Conservation (phyloP, 495 filamentous ascomycete species). For the Saxophila tyrrhenica region DNA sequence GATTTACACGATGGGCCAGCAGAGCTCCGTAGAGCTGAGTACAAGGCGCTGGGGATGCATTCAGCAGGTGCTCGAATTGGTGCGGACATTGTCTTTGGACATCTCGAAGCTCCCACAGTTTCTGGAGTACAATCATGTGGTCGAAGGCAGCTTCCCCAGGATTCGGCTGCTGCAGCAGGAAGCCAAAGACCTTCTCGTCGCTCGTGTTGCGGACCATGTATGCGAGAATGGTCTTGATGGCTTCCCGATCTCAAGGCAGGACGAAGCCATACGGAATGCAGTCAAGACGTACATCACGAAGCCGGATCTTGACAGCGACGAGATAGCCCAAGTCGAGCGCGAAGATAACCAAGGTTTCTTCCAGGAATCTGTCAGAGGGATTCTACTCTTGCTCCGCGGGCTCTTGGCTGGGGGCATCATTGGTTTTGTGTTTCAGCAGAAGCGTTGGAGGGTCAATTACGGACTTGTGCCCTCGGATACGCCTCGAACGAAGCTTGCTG, state of each 20-base stretch:
- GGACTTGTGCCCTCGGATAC: constrained; percentile 37
- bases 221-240: constrained; percentile 32
- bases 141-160: constrained; percentile 32
- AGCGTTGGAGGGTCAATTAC: constrained; percentile 59
- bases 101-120: constrained; percentile 22
- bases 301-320: constrained; percentile 18
- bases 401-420: constrained; percentile 49
- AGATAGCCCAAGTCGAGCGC: constrained; percentile 31
- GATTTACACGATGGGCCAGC: constrained; percentile 56
- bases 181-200: constrained; percentile 27
- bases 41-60: constrained; percentile 50
- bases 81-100: constrained; percentile 24
- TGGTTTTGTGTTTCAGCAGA: constrained; percentile 41
- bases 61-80: constrained; percentile 42
- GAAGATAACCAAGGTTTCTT: constrained; percentile 24
- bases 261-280: constrained; percentile 25
- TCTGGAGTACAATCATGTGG: constrained; percentile 29
- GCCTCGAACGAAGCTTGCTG: constrained; percentile 42
- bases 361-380: constrained; percentile 21
- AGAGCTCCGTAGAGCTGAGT: constrained; percentile 42
- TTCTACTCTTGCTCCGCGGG: constrained; percentile 47
- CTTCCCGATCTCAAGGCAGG: constrained; percentile 35
- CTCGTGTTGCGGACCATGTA: constrained; percentile 25
- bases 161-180: constrained; percentile 34
- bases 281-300: constrained; percentile 37